Base-by-base conservation (phyloP, 2,329 filamentous ascomycete genomes). In the Xylaria arbuscula region DNA sequence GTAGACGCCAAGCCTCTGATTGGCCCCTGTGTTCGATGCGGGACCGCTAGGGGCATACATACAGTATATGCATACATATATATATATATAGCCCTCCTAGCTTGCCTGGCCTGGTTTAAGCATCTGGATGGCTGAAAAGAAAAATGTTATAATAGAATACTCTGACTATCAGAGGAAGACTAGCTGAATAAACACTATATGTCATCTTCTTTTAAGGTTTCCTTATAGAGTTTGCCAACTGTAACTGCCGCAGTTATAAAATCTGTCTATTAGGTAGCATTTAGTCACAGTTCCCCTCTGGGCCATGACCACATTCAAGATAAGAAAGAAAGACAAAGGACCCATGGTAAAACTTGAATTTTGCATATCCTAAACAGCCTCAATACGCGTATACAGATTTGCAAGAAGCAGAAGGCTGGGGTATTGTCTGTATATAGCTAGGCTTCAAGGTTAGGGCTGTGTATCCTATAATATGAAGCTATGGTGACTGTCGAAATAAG, bases 381-480 rank as follows among this genome's bases (percentile, higher is more conserved):
- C 45, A 55, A 36, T 42, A 19, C 59, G 42, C 50, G 64, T 55
- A 54, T 53, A 70, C 47, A 47, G 28, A 45, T 17, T 62, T 56
- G n/a, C 24, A 42, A 9, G 58, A 42, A n/a, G 2, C 40, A 58
- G 51, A 55, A 1, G 15, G 22, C 50, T 10, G 70, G 53, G 65
- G 74, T 71, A 72, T 48, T 58, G 54, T 66, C 48, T 70, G 71
- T 76, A 76, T 76, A 76, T 78, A 74, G 69, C 63, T 70, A 69
- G 64, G 64, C 67, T 69, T 68, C 66, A 57, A 54, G 56, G 57
- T 51, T 66, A 64, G 75, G 73, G 56, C 72, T 75, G 73, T 72
- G 73, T 72, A 68, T 73, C 73, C 73, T 71, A 64, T 69, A 42
- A 69, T 70, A 60, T 71, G 69, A 76, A 74, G 71, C 72, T 51